phyloP scores from a whole-genome alignment of 768 basidiomycete genomes.

The Lactarius hengduanensis region DNA sequence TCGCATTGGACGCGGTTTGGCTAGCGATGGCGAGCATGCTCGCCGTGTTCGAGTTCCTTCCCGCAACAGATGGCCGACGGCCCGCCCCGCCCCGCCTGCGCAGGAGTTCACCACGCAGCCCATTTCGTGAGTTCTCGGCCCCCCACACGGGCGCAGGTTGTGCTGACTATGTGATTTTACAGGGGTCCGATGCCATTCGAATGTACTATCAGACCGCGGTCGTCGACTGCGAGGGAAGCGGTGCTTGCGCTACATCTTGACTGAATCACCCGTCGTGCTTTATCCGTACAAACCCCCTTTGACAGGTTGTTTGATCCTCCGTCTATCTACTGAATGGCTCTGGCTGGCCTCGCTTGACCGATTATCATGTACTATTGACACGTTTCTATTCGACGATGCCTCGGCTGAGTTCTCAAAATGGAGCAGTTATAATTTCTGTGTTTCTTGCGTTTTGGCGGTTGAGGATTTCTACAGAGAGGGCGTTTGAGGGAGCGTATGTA shows the following conservation, averaged over 20 bases:
- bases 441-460: too few relatives aligned
- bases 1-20: slow-evolving; percentile 14
- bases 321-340: not conserved
- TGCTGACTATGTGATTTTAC: not conserved
- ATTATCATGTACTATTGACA: too few relatives aligned
- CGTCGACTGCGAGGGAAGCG: slow-evolving; percentile 5
- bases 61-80: slow-evolving; percentile 16
- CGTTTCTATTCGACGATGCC: not conserved
- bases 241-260: slow-evolving; percentile 11
- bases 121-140: slow-evolving; percentile 2
- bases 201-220: slow-evolving; percentile 17
- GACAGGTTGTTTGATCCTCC: not conserved
- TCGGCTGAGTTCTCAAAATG: not conserved
- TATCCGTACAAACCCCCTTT: not conserved
- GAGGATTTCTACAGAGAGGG: too few relatives aligned
- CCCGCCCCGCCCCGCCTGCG: not conserved
- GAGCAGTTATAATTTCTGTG: too few relatives aligned
- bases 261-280: not conserved
- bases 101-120: slow-evolving; percentile 3
- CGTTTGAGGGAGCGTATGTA: too few relatives aligned
- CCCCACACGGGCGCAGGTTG: not conserved
- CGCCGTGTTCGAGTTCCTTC: slow-evolving; percentile 19
- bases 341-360: too few relatives aligned
- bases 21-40: slow-evolving; percentile 21
- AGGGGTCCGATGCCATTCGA: slow-evolving; percentile 20